Percentiles rank a stretch among this genome's conserved stretches.
phyloP scores from a whole-genome alignment of 345 rosid genomes.

The Schrenkiella parvula region DNA sequence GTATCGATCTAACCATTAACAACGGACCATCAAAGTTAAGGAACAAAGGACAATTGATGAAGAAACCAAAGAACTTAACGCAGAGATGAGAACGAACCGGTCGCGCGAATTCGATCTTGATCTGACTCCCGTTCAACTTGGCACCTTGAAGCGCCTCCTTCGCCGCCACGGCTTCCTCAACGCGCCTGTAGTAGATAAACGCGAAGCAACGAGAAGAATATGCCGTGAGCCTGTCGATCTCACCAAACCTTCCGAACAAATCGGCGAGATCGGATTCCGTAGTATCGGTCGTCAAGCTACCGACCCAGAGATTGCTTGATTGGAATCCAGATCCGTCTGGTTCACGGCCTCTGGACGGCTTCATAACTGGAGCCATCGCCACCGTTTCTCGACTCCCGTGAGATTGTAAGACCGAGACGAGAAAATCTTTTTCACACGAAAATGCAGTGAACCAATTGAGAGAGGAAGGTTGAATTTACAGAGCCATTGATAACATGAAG shows the following conservation, averaged over 20 bases:
- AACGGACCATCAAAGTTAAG: not conserved
- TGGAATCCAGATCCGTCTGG: conserved; percentile 40
- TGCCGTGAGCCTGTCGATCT: conserved; percentile 62
- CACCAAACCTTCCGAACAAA: conserved; percentile 58
- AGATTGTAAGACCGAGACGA: not conserved
- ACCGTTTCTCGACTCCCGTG: not conserved
- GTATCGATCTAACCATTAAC: conserved; percentile 7
- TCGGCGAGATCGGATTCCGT: conserved; percentile 64
- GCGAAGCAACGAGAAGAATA: conserved; percentile 70
- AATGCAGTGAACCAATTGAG: not conserved
- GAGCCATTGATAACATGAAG: no score
- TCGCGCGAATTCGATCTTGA: conserved; percentile 94
- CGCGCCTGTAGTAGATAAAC: conserved; percentile 69
- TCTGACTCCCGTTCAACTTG: conserved; percentile 47
- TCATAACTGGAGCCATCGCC: conserved; percentile 43
- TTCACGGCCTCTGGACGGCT: conserved; percentile 32
- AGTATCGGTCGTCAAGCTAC: conserved; percentile 56
- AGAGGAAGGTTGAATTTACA: no score
- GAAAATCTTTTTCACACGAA: not conserved
- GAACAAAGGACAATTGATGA: not conserved
- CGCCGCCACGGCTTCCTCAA: conserved; percentile 80
- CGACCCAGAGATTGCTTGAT: conserved; percentile 84
- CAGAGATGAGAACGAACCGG: conserved; percentile 87
- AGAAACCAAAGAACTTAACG: conserved; percentile 34
- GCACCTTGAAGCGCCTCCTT: conserved; percentile 73